Base-by-base conservation (phyloP, 345 rosid species). In the Salix dunnii region DNA sequence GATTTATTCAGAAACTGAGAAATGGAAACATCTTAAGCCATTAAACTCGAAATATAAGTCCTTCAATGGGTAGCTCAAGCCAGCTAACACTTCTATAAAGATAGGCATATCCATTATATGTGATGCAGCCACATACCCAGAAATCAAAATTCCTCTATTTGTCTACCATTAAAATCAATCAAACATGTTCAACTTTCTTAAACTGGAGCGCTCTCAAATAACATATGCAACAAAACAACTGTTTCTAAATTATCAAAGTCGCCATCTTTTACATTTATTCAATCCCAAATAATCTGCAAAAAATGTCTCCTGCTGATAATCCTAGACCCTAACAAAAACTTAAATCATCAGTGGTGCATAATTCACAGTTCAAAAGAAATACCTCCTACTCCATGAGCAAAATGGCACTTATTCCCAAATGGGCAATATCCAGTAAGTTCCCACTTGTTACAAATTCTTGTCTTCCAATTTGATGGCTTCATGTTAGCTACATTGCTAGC, bases 391-490 rank as follows among this genome's bases (percentile, higher is more conserved):
- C 99, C 99, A 84, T 91, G 99, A 53, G 99, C 98, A 84, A 95
- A 95, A 85, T 96, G 99, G 81, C 97, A 96, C 78, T 92, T 93
- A 76, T 84, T 94, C 74, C 99, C 99, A 82, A 95, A 95, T 0
- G 97, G 99, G 74, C 99, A 93, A 77, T 93, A 93, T 7, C 97
- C 97, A 2, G 99, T 95, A 43, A 95, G 84, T 86, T 95, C 99
- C 98, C 97, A 93, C 84, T 96, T 96, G 76, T 96, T 96, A 74
- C 96, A 96, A 71, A 96, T 96, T 87, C 98, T 88, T 5, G 97
- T 93, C 81, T 96, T 96, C 99, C 99, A 96, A 85, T 92, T 96
- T 4, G 98, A 91, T 0, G 98, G 97, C 89, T 96, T 96, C 78
- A 87, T 63, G 74, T 84, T 87, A 5, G 82, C 74, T 31, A 43